Evolutionary conservation across 441 rosid genomes (phyloP), one percentile per base, ranked within the genome.

Genomic region (Gossypium gossypioides): DNA sequence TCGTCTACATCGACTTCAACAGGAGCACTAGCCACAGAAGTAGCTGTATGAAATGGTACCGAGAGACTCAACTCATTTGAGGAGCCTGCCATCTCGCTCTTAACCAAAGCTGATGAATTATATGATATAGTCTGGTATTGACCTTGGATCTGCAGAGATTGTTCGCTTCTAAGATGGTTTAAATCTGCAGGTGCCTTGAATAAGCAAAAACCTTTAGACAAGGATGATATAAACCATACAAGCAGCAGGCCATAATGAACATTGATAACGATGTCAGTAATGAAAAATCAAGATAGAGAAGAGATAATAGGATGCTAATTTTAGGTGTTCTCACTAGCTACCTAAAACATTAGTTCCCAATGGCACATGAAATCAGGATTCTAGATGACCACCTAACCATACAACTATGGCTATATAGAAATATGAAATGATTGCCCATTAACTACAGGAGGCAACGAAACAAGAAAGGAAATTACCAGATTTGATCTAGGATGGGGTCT

Each of bases 141-240:
- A 72, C 84, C 76, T 78, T 83, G 89, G 76, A 70, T 72, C 62
- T 78, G 88, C 25, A 64, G 71, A 76, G 81, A 77, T 58, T 83
- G 75, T 65, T 84, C 86, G 61, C 76, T 82, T 83, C 66, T 78
- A 64, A 74, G 84, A 62, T 79, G 81, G 77, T 79, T 88, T 67
- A 81, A 34, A 81, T 91, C 96, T 88, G 89, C 92, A 77, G 85
- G 81, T 67, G 81, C 89, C 97, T 91, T 90, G 80, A 86, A 80
- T 75, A 78, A 86, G 87, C 72, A 75, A 75, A 80, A 74, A 62
- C 58, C 13, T 70, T 86, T 82, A 85, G 89, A 71, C 68, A 80
- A 72, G 16, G 60, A 56, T 22, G n/a, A 56, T 56, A 56, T 54
- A 70, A 62, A 61, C 29, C 32, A 50, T 46, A 24, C 54, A 70